A percentile compares a stretch with the other conserved stretches of the same genome.
Conservation (phyloP, 805 yeast species). For the Blastobotrys chiropterorum region DNA sequence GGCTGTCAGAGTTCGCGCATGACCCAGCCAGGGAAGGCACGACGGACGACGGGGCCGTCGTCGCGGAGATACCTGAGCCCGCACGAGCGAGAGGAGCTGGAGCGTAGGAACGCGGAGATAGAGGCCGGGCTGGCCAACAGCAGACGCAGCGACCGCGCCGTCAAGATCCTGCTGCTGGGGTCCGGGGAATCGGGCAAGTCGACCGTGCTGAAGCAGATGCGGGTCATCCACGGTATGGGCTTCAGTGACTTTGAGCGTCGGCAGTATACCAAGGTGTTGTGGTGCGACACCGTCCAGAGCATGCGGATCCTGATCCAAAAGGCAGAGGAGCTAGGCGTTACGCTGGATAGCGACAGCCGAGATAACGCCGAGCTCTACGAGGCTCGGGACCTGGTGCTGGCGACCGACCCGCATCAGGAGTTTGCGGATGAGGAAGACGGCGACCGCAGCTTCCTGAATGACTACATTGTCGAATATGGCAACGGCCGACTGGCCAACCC, state of each 20-base stretch:
- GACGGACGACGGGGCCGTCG: no score
- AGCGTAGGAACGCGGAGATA: constrained; percentile 30
- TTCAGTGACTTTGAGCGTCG: constrained; percentile 72
- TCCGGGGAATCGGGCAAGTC: constrained; percentile 96
- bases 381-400: constrained; percentile 30
- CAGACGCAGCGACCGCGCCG: constrained; percentile 27
- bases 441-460: constrained; percentile 1
- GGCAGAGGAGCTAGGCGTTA: constrained; percentile 59
- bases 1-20: background rate
- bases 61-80: no score
- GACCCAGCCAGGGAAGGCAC: no score
- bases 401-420: constrained; percentile 9
- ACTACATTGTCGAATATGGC: constrained; percentile 4
- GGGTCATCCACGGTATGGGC: constrained; percentile 77
- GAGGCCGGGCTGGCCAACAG: constrained; percentile 31
- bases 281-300: constrained; percentile 85
- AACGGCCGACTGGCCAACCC: background rate
- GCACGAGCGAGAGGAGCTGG: constrained; percentile 26
- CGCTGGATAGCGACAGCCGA: constrained; percentile 58
- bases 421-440: constrained; percentile 9
- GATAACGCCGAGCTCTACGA: constrained; percentile 26
- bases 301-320: constrained; percentile 76
- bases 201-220: constrained; percentile 84
- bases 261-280: constrained; percentile 80
- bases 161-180: constrained; percentile 70